A percentile compares a stretch with the other conserved stretches of the same genome.
Evolutionary conservation across 75 land plant species (phyloP).

Genomic region (Larix kaempferi): DNA sequence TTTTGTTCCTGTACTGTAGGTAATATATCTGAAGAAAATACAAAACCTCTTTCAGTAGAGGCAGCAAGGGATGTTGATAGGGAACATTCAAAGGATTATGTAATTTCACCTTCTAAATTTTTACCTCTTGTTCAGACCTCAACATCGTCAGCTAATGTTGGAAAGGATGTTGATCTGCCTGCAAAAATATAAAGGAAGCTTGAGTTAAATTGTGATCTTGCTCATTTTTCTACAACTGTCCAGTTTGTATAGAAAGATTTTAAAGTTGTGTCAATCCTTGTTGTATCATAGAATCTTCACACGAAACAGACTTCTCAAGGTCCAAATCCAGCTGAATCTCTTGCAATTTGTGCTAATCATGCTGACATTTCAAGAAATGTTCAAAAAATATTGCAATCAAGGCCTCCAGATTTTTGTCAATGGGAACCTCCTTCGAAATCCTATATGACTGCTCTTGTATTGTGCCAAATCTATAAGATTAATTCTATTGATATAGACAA

Average conservation of each 20-base stretch:
- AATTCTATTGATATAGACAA: constrained; percentile 39
- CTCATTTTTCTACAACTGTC: not conserved
- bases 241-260: constrained; percentile 15
- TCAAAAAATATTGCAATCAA: constrained; percentile 48
- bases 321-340: constrained; percentile 15
- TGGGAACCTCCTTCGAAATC: constrained; percentile 58
- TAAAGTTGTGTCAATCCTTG: constrained; percentile 7
- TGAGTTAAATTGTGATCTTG: constrained; percentile 15
- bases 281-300: constrained; percentile 11
- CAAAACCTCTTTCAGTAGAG: not conserved
- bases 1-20: not conserved
- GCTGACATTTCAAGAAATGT: constrained; percentile 44
- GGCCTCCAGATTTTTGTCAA: constrained; percentile 22
- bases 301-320: constrained; percentile 17
- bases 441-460: constrained; percentile 58
- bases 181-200: constrained; percentile 8
- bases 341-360: constrained; percentile 21
- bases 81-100: not conserved
- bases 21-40: not conserved
- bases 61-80: not conserved
- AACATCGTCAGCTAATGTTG: not conserved
- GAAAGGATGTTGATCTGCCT: not conserved
- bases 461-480: constrained; percentile 61
- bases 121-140: not conserved
- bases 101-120: not conserved